Conservation (phyloP, 352 stramenopile species). For the Phytophthora europaea region DNA sequence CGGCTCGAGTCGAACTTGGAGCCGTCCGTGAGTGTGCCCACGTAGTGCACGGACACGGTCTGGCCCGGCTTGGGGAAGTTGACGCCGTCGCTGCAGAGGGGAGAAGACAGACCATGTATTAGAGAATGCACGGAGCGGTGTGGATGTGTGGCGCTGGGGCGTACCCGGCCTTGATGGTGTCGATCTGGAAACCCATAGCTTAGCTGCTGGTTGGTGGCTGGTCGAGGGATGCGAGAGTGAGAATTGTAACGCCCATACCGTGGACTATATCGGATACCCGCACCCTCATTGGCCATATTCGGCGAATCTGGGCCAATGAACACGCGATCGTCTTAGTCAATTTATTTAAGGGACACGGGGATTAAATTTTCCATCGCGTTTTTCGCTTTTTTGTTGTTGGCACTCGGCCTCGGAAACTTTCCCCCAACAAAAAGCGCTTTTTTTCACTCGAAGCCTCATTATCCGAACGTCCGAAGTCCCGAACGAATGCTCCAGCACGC, state of each 20-base stretch:
- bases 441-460: too few relatives aligned
- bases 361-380: too few relatives aligned
- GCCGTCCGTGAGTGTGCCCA: conserved; percentile 78
- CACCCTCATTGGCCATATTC: too few relatives aligned
- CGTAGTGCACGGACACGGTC: conserved; percentile 85
- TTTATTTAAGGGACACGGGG: too few relatives aligned
- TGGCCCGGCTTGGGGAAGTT: conserved; percentile 80
- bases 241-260: too few relatives aligned
- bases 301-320: too few relatives aligned
- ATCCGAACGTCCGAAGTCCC: neutral
- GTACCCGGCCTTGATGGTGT: conserved; percentile 82
- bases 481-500: too few relatives aligned
- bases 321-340: too few relatives aligned
- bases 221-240: conserved; percentile 23
- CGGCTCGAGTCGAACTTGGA: conserved; percentile 89
- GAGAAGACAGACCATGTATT: neutral
- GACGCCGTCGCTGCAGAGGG: conserved; percentile 61
- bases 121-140: neutral
- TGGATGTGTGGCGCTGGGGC: neutral
- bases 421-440: too few relatives aligned
- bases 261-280: too few relatives aligned
- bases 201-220: conserved; percentile 23
- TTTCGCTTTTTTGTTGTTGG: too few relatives aligned
- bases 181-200: conserved; percentile 68
- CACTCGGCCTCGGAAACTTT: too few relatives aligned